phyloP scores from a whole-genome alignment of 164 flowering plant species.

The Sextonia rubra region DNA sequence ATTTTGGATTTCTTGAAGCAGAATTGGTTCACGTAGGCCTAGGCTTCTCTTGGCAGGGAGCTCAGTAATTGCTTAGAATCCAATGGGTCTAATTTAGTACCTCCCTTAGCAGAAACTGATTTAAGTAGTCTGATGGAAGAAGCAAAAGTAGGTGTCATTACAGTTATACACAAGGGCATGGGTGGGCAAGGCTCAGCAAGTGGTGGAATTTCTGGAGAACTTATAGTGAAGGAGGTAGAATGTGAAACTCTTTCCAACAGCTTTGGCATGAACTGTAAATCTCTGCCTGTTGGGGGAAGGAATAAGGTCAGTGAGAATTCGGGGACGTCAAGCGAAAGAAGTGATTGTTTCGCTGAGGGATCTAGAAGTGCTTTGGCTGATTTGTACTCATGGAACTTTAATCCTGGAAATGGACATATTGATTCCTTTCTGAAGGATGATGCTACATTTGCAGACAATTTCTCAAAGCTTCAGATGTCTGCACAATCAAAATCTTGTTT shows the following conservation, averaged over 20 bases:
- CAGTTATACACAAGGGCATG: slow-evolving; percentile 1
- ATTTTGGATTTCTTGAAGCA: slow-evolving; percentile 63
- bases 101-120: no score
- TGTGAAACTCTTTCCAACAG: slow-evolving; percentile 52
- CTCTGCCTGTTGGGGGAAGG: slow-evolving; percentile 1
- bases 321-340: slow-evolving; percentile 35
- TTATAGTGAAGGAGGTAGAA: slow-evolving; percentile 69
- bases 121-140: slow-evolving; percentile 17
- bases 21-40: slow-evolving; percentile 65
- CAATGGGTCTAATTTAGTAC: slow-evolving; percentile 16
- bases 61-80: slow-evolving; percentile 22
- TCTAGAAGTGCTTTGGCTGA: slow-evolving; percentile 49
- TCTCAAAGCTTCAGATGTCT: slow-evolving; percentile 32
- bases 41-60: slow-evolving; percentile 81
- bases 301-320: background rate
- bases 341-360: slow-evolving; percentile 34
- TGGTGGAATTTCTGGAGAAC: slow-evolving; percentile 51
- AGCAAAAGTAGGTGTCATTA: slow-evolving; percentile 25
- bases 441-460: slow-evolving; percentile 13
- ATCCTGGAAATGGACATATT: slow-evolving; percentile 28
- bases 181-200: slow-evolving; percentile 18
- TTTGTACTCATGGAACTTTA: slow-evolving; percentile 50
- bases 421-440: slow-evolving; percentile 25
- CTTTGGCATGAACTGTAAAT: slow-evolving; percentile 41
- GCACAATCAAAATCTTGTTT: slow-evolving; percentile 26